Base-by-base conservation (phyloP, 129 eudicot genomes). In the Gnaphalium uliginosum region DNA sequence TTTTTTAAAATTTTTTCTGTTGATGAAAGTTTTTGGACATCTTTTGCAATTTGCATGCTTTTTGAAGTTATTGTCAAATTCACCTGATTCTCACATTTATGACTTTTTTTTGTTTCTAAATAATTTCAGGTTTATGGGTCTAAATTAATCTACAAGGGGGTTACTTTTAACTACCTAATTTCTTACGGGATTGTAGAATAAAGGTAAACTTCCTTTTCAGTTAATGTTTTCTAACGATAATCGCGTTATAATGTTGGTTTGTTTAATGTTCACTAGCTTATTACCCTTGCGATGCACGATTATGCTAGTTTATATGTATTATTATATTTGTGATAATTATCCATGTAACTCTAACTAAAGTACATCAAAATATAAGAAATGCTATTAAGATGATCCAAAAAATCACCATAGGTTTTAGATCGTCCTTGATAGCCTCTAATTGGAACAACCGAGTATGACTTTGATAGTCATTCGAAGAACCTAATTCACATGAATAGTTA, bases 81-180 rank as follows among this genome's bases (percentile, higher is more conserved):
- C 37, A 33, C 56, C 23, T 68, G 57, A 35, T 24, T 54, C 43
- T 67, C 15, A 35, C 17, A 19, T 66, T 66, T 67, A 35, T 30
- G 27, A 35, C 56, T 53, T 24, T 9, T 9, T 39, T 39, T 39
- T 9, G 46, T 39, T 39, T 14, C 46, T 39, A 9, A 0, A 39
- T 39, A 32, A 4, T 32, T 39, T 39, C 46, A 39, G 46, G 46
- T 39, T 39, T 39, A 39, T 39, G 46, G 14, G 8, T 56, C 15
- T 66, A 66, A 54, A 35, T 39, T 67, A 37, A 57, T 68, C 22
- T 19, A 58, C 61, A 77, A 43, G 63, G 64, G 23, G 48, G 17
- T 51, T 14, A 17, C 59, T 53, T 53, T 1, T 30, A 59, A 77
- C 70, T 9, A 39, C 18, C 2, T 76, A 50, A 17, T 57, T 57